phyloP scores from a whole-genome alignment of 306 rosid species.

The Quercus agrifolia region DNA sequence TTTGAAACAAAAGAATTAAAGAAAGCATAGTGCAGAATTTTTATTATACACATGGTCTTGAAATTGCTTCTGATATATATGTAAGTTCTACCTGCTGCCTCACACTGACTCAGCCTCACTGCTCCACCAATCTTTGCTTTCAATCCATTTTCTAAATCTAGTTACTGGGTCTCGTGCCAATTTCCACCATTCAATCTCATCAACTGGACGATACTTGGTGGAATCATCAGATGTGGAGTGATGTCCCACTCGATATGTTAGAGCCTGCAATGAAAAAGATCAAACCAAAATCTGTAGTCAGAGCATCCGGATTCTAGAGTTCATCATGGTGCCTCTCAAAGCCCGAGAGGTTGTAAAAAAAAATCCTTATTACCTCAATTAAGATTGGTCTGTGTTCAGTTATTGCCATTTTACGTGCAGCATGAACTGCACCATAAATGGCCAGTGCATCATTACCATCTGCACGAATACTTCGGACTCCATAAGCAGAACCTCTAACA shows the following conservation, averaged over 20 bases:
- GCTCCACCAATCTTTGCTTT: conserved; percentile 86
- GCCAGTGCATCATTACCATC: conserved; percentile 95
- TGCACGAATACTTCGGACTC: conserved; percentile 78
- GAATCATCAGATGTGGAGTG: conserved; percentile 96
- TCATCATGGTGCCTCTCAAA: background rate
- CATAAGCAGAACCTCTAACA: conserved; percentile 79
- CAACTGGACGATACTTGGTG: conserved; percentile 71
- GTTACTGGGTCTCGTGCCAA: conserved; percentile 63
- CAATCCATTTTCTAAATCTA: conserved; percentile 89
- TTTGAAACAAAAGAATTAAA: background rate
- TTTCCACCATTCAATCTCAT: conserved; percentile 87
- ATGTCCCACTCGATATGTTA: conserved; percentile 93
- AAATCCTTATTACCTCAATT: conserved; percentile 61
- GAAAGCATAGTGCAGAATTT: background rate
- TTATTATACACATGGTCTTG: background rate
- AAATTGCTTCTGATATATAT: background rate
- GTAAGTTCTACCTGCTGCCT: conserved; percentile 57
- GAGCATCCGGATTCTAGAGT: background rate
- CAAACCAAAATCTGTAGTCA: background rate
- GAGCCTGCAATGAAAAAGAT: conserved; percentile 47
- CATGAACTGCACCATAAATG: conserved; percentile 61
- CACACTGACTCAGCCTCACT: conserved; percentile 43
- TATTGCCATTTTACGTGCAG: conserved; percentile 85
- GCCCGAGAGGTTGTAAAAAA: conserved; percentile 4
- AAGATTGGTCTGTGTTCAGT: conserved; percentile 71